Evolutionary conservation across 2,329 filamentous ascomycete genomes (phyloP).

Genomic region (Dactylellina parvicollis): DNA sequence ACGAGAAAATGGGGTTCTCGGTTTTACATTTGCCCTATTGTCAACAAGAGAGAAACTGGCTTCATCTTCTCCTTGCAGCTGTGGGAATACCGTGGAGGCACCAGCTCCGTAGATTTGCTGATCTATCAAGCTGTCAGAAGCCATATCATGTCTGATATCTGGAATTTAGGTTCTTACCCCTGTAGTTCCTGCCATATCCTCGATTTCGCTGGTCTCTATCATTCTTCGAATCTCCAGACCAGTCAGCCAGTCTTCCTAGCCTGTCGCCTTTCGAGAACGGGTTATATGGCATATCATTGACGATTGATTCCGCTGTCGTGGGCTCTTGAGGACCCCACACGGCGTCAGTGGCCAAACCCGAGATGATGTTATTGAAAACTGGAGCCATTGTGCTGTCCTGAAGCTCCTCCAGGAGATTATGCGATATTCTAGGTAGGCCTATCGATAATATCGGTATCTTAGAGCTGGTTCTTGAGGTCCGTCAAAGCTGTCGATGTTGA

Average conservation of each 20-base stretch:
- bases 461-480: slow-evolving; percentile 13
- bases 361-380: slow-evolving; percentile 47
- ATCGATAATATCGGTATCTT: slow-evolving; percentile 4
- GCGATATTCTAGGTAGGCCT: slow-evolving; percentile 3
- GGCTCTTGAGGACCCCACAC: slow-evolving; percentile 85
- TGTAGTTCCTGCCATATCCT: slow-evolving; percentile 90
- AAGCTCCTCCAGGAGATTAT: not conserved
- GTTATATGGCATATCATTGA: slow-evolving; percentile 95
- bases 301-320: slow-evolving; percentile 75
- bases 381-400: slow-evolving; percentile 30
- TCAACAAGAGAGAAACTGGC: slow-evolving; percentile 97
- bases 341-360: slow-evolving; percentile 58
- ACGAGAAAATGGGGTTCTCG: slow-evolving; percentile 76
- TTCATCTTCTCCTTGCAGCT: slow-evolving; percentile 93
- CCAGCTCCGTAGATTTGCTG: slow-evolving; percentile 97
- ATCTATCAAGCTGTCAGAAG: slow-evolving; percentile 67
- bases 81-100: slow-evolving; percentile 84
- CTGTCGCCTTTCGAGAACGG: slow-evolving; percentile 99
- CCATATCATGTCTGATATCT: not conserved
- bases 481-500: slow-evolving; percentile 5
- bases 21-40: slow-evolving; percentile 87
- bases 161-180: slow-evolving; percentile 69
- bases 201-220: slow-evolving; percentile 72
- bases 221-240: slow-evolving; percentile 80
- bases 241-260: slow-evolving; percentile 98